Percentiles rank a stretch among this genome's conserved stretches.
Evolutionary conservation across 139 green algal species (phyloP).

Genomic region (Parachlorella kessleri): DNA sequence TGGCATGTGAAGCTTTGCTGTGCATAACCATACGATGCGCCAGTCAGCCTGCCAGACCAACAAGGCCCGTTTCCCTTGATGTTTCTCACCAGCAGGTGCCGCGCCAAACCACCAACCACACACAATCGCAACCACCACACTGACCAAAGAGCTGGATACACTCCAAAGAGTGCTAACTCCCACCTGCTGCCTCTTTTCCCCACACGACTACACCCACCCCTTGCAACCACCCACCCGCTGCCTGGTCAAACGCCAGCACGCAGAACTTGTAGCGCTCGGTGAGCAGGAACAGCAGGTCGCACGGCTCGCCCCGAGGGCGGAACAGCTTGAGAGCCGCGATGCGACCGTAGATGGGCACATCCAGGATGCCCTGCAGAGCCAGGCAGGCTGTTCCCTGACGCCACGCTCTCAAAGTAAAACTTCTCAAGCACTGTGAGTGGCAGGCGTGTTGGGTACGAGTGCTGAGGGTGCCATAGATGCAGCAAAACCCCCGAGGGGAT

Average conservation of each 20-base stretch:
- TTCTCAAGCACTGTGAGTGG: no score
- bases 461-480: no score
- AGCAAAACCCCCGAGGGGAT: no score
- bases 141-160: not conserved
- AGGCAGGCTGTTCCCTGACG: not conserved
- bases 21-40: no score
- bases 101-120: not conserved
- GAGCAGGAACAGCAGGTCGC: conserved; percentile 90
- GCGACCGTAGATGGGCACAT: conserved; percentile 93
- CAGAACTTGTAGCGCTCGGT: conserved; percentile 95
- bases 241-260: conserved; percentile 83
- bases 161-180: not conserved
- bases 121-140: not conserved
- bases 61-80: no score
- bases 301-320: conserved; percentile 60
- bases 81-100: no score
- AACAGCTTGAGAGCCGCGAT: conserved; percentile 89
- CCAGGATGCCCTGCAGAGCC: conserved; percentile 73
- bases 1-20: no score
- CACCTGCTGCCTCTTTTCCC: not conserved
- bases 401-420: not conserved
- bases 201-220: not conserved
- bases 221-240: conserved; percentile 33
- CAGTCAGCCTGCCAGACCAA: no score
- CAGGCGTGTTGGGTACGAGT: no score